A percentile compares a stretch with the other conserved stretches of the same genome.
These are phyloP conservation scores for Cystobasidium ongulense DNA, from an alignment of 768 basidiomycete genomes.

Conservation along the genomic window DNA sequence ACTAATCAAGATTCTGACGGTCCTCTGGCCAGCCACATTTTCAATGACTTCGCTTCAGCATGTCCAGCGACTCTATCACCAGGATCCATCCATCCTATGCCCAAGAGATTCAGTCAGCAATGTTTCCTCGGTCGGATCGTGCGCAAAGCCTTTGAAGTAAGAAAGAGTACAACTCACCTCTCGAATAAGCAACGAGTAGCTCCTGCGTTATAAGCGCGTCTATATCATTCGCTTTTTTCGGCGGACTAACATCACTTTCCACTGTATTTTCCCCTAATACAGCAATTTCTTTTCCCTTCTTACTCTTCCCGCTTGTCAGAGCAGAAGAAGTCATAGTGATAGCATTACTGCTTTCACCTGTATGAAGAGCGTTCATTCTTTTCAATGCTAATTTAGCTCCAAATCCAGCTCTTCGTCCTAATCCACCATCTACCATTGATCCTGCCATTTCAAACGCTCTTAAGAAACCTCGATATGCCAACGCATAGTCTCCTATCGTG, in stretches of 20 bases:
- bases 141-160: no score
- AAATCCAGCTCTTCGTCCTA: slow-evolving; percentile 36
- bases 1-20: no score
- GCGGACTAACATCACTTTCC: slow-evolving; percentile 1
- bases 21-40: slow-evolving; percentile 19
- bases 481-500: slow-evolving; percentile 62
- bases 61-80: slow-evolving; percentile 6
- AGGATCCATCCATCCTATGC: not conserved
- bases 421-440: slow-evolving; percentile 17
- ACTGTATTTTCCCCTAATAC: not conserved
- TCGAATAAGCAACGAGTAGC: slow-evolving; percentile 20
- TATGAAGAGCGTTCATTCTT: not conserved
- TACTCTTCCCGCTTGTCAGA: not conserved
- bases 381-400: slow-evolving; percentile 31
- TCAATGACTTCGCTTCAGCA: slow-evolving; percentile 20
- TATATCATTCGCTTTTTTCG: slow-evolving; percentile 26
- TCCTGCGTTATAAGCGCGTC: slow-evolving; percentile 25
- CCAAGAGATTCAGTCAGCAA: not conserved
- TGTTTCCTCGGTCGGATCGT: no score
- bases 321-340: not conserved
- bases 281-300: not conserved
- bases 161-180: not conserved
- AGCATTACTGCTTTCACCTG: not conserved
- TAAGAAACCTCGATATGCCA: slow-evolving; percentile 72
- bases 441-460: slow-evolving; percentile 65